These are phyloP conservation scores for Chlorella sp. DNA, from an alignment of 139 green algal species.

Conservation along the genomic window DNA sequence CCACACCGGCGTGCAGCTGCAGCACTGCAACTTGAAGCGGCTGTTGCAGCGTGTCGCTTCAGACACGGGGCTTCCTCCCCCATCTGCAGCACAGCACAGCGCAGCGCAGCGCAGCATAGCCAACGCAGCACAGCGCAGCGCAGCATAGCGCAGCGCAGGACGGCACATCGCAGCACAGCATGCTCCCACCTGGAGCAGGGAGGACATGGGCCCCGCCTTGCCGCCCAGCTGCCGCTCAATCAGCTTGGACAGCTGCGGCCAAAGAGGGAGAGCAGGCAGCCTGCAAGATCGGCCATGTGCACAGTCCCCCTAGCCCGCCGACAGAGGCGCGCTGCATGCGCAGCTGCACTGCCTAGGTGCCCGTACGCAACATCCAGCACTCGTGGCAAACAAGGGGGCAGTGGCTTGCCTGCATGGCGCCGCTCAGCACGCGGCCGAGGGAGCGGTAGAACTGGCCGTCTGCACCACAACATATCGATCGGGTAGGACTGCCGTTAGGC, in stretches of 20 bases:
- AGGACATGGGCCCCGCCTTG: too few relatives aligned
- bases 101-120: not conserved
- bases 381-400: not conserved
- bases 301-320: too few relatives aligned
- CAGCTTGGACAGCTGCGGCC: too few relatives aligned
- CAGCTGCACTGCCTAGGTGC: not conserved
- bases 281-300: too few relatives aligned
- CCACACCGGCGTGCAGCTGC: too few relatives aligned
- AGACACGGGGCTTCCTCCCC: too few relatives aligned
- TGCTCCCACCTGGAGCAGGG: not conserved
- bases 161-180: not conserved
- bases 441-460: constrained; percentile 19
- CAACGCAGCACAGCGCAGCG: not conserved
- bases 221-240: too few relatives aligned
- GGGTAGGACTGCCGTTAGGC: too few relatives aligned
- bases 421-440: not conserved
- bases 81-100: not conserved
- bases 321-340: not conserved
- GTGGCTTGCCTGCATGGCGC: not conserved
- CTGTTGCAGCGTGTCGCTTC: too few relatives aligned
- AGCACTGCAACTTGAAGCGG: too few relatives aligned
- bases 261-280: too few relatives aligned
- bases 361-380: too few relatives aligned
- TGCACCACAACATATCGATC: not conserved
- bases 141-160: not conserved